Percentiles rank a stretch among this genome's conserved stretches.
Evolutionary conservation across 208 protist genomes (phyloP).

Genomic region (Lotmaria passim): DNA sequence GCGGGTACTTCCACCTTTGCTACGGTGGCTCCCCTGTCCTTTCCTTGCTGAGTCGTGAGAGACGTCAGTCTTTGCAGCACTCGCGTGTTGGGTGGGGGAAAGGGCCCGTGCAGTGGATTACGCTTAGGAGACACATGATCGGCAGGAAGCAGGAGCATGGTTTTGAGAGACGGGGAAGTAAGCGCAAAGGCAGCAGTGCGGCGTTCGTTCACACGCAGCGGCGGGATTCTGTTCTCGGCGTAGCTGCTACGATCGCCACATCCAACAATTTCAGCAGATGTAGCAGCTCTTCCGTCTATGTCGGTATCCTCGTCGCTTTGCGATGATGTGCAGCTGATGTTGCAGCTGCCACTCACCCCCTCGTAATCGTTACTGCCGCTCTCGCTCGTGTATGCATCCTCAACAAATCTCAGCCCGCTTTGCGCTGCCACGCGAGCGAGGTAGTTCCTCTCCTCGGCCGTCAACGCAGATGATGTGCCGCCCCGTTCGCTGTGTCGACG

Average conservation of each 20-base stretch:
- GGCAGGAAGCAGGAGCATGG: neutral
- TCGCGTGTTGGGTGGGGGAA: slow-evolving; percentile 3
- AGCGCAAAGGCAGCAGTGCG: too few relatives aligned
- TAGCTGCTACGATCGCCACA: too few relatives aligned
- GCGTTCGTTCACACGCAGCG: too few relatives aligned
- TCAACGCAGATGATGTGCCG: slow-evolving; percentile 25
- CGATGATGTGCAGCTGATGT: neutral
- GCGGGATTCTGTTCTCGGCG: too few relatives aligned
- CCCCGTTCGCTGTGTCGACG: neutral
- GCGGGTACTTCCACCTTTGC: neutral
- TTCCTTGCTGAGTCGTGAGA: too few relatives aligned
- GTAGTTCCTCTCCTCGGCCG: slow-evolving; percentile 30
- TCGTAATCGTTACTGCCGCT: slow-evolving; percentile 12
- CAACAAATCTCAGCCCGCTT: slow-evolving; percentile 45
- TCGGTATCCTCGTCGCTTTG: neutral
- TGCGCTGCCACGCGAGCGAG: slow-evolving; percentile 20
- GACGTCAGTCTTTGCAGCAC: neutral
- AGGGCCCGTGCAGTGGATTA: slow-evolving; percentile 16
- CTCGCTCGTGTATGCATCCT: slow-evolving; percentile 42
- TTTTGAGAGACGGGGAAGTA: neutral
- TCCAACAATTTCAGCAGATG: too few relatives aligned
- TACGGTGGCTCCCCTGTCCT: too few relatives aligned
- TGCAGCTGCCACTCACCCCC: neutral
- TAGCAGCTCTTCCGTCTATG: too few relatives aligned
- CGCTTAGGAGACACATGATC: neutral